Base-by-base conservation (phyloP, 2,329 filamentous ascomycete species). In the Fusarium haematococcum region DNA sequence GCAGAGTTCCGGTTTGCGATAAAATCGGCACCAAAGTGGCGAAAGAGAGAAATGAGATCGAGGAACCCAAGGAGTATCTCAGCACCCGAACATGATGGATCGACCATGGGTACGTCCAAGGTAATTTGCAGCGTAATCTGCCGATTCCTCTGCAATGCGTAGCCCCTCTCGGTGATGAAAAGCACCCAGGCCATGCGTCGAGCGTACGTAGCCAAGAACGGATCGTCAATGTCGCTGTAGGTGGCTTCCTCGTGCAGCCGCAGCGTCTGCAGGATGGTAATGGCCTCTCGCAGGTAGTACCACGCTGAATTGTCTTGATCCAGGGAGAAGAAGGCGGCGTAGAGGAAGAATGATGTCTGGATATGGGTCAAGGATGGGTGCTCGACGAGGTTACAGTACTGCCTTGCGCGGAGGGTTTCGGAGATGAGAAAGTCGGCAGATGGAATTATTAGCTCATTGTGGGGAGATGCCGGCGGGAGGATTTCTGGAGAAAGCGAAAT, bases 341-440 rank as follows among this genome's bases (percentile, higher is more conserved):
- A 82, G 0, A 83, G 75, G 9, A 83, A 81, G 69, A 82, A 83
- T 0, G 81, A 83, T 4, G 80, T 81, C 13, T 80, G 78, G 0
- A 81, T 74, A 2, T 79, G 75, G 2, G 63, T 71, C 1, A 83
- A 67, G 0, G 80, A 79, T 1, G 75, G 81, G 0, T 68, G 67
- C 32, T 81, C 80, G 5, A 77, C 73, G 18, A 75, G 63, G 39
- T 80, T 67, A 35, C 75, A 81, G 14, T 67, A 68, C 0, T 67
- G 63, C 20, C 81, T 70, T 5, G 79, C 71, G 6, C 80, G 77
- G 13, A 79, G 63, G 0, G 78, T 76, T 39, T 82, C 81, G 0
- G 74, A 69, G 10, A 82, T 77, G 7, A 82, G 63, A 13, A 79
- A 77, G 13, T 79, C 73, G 1, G 74, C 67, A 0, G 69, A 30